Percentiles rank a stretch among this genome's conserved stretches.
Evolutionary conservation across 1,284 basidiomycete genomes (phyloP).

Genomic region (Puccinia novopanici): DNA sequence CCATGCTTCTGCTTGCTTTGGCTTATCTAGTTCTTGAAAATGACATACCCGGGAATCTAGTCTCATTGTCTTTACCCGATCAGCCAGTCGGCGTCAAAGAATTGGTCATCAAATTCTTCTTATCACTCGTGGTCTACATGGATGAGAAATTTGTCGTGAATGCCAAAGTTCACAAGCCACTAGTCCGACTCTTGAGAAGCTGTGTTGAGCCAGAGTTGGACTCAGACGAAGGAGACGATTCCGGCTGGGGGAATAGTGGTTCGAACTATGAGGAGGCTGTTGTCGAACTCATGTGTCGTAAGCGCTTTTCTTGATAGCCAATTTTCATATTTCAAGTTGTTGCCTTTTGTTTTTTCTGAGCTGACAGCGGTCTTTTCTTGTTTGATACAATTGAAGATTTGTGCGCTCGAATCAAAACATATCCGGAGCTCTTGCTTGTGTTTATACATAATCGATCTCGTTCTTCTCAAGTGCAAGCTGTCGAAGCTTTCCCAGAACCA

Average conservation of each 20-base stretch:
- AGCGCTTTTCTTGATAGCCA: neutral
- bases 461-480: constrained; percentile 17
- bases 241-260: constrained; percentile 23
- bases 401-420: constrained; percentile 83
- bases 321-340: neutral
- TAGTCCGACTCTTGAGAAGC: constrained; percentile 57
- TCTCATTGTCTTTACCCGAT: constrained; percentile 56
- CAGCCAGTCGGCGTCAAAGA: constrained; percentile 56
- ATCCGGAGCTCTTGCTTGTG: constrained; percentile 86
- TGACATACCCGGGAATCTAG: constrained; percentile 54
- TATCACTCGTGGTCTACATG: constrained; percentile 57
- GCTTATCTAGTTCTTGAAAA: constrained; percentile 56
- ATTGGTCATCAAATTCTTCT: constrained; percentile 57
- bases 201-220: constrained; percentile 50
- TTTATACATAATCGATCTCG: constrained; percentile 82
- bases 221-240: constrained; percentile 40
- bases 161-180: constrained; percentile 57
- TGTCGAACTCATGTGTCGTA: constrained; percentile 76
- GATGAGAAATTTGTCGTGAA: constrained; percentile 57
- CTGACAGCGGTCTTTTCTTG: neutral
- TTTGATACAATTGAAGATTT: constrained; percentile 64
- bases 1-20: neutral
- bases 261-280: constrained; percentile 78
- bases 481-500: constrained; percentile 54
- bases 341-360: too few relatives aligned